These are phyloP conservation scores for Sindora glabra DNA, from an alignment of 306 rosid species.

Conservation along the genomic window DNA sequence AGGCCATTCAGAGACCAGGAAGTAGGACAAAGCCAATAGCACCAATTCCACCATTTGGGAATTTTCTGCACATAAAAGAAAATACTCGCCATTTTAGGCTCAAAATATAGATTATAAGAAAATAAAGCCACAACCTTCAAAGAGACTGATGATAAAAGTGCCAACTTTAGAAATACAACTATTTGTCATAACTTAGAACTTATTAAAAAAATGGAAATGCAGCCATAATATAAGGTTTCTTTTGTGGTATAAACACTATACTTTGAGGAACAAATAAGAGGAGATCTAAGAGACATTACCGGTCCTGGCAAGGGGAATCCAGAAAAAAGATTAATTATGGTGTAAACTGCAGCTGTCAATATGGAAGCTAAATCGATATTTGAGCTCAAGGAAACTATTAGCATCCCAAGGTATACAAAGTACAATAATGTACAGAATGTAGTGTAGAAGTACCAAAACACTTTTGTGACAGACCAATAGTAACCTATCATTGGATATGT, in stretches of 20 bases:
- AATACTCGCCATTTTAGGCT: background rate
- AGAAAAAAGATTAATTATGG: conserved; percentile 43
- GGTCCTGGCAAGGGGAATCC: conserved; percentile 51
- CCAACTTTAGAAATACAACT: too few species aligned
- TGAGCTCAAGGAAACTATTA: conserved; percentile 55
- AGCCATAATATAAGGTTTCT: too few species aligned
- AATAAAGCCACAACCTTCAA: too few species aligned
- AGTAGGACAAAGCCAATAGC: conserved; percentile 45
- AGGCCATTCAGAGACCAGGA: conserved; percentile 60
- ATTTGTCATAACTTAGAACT: too few species aligned
- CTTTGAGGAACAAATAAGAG: too few species aligned
- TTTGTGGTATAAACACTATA: too few species aligned
- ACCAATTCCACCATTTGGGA: conserved; percentile 78
- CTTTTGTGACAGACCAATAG: conserved; percentile 38
- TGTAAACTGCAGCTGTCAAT: conserved; percentile 34
- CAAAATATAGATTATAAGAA: background rate
- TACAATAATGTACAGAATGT: conserved; percentile 40
- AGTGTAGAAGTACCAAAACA: conserved; percentile 51
- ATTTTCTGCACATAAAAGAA: conserved; percentile 35
- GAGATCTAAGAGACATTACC: conserved; percentile 22
- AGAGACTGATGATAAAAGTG: too few species aligned
- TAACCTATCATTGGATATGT: conserved; percentile 61
- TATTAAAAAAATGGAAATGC: too few species aligned
- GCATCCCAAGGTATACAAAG: conserved; percentile 58
- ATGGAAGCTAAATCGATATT: conserved; percentile 50